Evolutionary conservation across 331 rosid genomes (phyloP), one percentile per base, ranked within the genome.

Genomic region (Malus hybrid): DNA sequence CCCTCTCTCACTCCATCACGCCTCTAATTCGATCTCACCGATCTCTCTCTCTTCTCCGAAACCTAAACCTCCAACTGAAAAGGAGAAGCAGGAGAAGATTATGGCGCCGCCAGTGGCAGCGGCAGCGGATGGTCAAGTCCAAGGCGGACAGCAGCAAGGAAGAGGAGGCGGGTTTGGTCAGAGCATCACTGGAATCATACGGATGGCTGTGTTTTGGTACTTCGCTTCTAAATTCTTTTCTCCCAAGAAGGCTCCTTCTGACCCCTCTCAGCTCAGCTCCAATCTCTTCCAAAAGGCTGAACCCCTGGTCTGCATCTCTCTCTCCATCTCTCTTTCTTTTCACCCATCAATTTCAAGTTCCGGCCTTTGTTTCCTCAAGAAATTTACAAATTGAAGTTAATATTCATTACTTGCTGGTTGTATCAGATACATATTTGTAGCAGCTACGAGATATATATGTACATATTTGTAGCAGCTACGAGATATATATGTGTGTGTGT

Each of bases 191-290:
- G 97, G 97, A 71, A 86, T 95, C 69, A 95, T 95, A 4, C 86
- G 99, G 78, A 90, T 95, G 81, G 99, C 93, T 10, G 97, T 95
- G 34, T 87, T 95, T 68, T 95, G 99, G 99, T 95, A 95, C 69
- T 95, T 95, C 88, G 99, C 99, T 57, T 90, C 99, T 68, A 95
- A 95, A 75, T 88, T 95, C 82, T 95, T 95, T 76, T 75, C 96
- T 63, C 88, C 97, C 52, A 95, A 92, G 66, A 84, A 77, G 62
- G 80, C 92, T 29, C 82, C 94, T 30, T 58, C 86, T 15, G 97
- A 92, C 18, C 96, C 97, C 70, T 63, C 93, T 44, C 75, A 80
- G 13, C 88, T 87, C 74, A 82, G 86, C 78, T 81, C 93, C 73
- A 95, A 95, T 71, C 87, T 90, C 80, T 92, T 92, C 63, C 92